phyloP scores from a whole-genome alignment of 805 yeast species.

The Candida chauliodis region DNA sequence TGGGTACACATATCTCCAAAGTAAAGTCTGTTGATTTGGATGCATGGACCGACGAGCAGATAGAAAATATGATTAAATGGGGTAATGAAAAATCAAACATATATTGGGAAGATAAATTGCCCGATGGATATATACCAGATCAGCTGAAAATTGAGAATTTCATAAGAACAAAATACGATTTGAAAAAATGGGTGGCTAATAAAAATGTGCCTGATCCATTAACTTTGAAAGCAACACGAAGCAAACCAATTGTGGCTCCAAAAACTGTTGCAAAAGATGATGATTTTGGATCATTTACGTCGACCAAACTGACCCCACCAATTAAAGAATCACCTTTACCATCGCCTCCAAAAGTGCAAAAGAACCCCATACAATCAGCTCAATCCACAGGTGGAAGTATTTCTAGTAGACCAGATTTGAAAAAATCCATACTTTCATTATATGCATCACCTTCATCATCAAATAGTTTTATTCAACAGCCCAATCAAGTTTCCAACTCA shows the following conservation, averaged over 20 bases:
- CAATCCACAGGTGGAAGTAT: constrained; percentile 35
- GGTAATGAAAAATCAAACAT: constrained; percentile 77
- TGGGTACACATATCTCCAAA: constrained; percentile 93
- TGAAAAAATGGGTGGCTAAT: constrained; percentile 80
- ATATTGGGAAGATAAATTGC: constrained; percentile 82
- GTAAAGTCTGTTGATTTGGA: constrained; percentile 94
- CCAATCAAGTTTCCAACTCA: constrained; percentile 2
- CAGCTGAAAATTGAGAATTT: constrained; percentile 82
- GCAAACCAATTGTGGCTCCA: constrained; percentile 2
- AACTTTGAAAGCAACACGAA: constrained; percentile 18
- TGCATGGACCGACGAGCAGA: constrained; percentile 94
- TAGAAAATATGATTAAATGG: constrained; percentile 77
- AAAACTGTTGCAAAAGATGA: constrained; percentile 27
- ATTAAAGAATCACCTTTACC: constrained; percentile 7
- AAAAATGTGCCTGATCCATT: constrained; percentile 57
- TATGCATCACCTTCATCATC: constrained; percentile 65
- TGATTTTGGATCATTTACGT: constrained; percentile 40
- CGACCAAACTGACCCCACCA: constrained; percentile 16
- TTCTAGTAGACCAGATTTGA: constrained; percentile 70
- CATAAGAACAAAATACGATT: constrained; percentile 87
- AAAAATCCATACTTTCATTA: constrained; percentile 84
- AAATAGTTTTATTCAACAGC: constrained; percentile 29
- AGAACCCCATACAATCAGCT: constrained; percentile 20
- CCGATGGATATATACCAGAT: constrained; percentile 71
- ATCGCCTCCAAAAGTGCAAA: constrained; percentile 3